Conservation (phyloP, 768 basidiomycete species). For the Serpula lacrymans region DNA sequence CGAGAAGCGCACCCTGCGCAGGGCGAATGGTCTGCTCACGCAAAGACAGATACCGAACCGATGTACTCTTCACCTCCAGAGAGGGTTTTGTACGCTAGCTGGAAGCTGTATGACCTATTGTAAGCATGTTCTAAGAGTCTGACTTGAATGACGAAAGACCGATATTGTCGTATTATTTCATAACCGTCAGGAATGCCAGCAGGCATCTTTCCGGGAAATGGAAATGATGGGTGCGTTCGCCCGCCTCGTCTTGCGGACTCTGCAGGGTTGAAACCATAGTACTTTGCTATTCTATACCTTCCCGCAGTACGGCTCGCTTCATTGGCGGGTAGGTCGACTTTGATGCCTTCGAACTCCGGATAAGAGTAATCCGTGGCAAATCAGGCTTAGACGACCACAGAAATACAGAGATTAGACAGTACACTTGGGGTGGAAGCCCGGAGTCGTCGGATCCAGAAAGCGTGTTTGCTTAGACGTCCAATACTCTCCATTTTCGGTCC, state of each 20-base stretch:
- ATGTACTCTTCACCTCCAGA: too few species aligned
- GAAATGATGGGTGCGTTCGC: too few species aligned
- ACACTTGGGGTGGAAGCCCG: conserved; percentile 27
- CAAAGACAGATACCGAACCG: conserved; percentile 21
- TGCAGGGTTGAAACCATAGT: conserved; percentile 21
- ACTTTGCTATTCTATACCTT: conserved; percentile 18
- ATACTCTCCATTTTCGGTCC: conserved; percentile 18
- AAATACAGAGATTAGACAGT: neutral
- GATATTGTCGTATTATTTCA: conserved; percentile 17
- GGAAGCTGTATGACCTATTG: conserved; percentile 20
- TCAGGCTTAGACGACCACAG: neutral
- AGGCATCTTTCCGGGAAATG: conserved; percentile 11
- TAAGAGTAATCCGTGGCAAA: conserved; percentile 23
- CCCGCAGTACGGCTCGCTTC: conserved; percentile 18
- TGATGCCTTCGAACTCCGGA: conserved; percentile 20
- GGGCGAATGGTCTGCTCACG: conserved; percentile 18
- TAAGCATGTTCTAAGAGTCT: conserved; percentile 22
- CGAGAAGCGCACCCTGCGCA: conserved; percentile 22
- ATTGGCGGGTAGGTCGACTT: conserved; percentile 18
- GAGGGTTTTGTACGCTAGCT: conserved; percentile 16
- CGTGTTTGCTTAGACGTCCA: conserved; percentile 23
- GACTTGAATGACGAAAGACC: conserved; percentile 22
- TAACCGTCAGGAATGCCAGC: conserved; percentile 12
- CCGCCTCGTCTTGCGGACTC: too few species aligned
- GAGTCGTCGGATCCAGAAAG: conserved; percentile 15